Evolutionary conservation across 768 basidiomycete genomes (phyloP).

Genomic region (Mycena pura): DNA sequence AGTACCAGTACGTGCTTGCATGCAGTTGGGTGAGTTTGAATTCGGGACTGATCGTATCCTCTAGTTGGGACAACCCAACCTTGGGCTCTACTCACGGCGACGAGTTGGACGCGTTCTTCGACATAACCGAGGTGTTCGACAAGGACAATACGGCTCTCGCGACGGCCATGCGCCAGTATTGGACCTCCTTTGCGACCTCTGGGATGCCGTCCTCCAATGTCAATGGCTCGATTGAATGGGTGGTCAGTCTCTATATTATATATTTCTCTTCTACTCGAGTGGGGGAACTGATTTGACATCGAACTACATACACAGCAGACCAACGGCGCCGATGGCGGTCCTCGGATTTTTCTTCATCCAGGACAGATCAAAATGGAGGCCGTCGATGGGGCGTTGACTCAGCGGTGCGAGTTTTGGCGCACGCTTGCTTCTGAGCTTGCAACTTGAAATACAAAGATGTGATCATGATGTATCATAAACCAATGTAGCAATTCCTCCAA

Average conservation of each 20-base stretch:
- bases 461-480: too few relatives aligned
- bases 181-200: conserved; percentile 45
- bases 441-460: too few relatives aligned
- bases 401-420: conserved; percentile 40
- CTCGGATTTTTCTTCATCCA: conserved; percentile 39
- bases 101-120: conserved; percentile 46
- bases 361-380: conserved; percentile 31
- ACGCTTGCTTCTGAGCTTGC: conserved; percentile 16
- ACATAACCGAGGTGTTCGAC: conserved; percentile 28
- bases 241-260: conserved; percentile 26
- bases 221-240: conserved; percentile 32
- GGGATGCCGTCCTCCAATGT: conserved; percentile 39
- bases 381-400: conserved; percentile 25
- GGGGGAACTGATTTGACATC: background rate
- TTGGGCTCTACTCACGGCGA: conserved; percentile 44
- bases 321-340: conserved; percentile 27
- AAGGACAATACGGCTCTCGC: conserved; percentile 39
- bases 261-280: background rate
- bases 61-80: conserved; percentile 46
- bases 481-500: too few relatives aligned
- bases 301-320: too few relatives aligned
- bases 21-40: conserved; percentile 19
- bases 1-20: conserved; percentile 39
- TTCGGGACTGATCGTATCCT: background rate
- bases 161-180: conserved; percentile 45